phyloP scores from a whole-genome alignment of 805 yeast species.

The Pichia scutulata region DNA sequence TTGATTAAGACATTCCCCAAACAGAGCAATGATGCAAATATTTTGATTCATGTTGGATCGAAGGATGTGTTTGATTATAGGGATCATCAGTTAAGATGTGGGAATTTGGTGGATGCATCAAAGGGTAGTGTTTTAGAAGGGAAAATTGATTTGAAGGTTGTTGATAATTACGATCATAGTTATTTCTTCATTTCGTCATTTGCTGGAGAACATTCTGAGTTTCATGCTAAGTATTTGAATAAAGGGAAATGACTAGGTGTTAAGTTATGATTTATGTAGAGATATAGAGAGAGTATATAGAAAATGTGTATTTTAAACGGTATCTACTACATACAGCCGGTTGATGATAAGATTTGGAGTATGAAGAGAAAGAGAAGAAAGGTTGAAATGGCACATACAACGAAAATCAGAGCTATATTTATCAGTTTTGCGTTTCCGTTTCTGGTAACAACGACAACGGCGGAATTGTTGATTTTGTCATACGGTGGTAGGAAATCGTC shows the following conservation, averaged over 20 bases:
- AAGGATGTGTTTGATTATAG: conserved; percentile 61
- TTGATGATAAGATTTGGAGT: background rate
- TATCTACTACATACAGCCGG: background rate
- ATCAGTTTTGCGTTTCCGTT: background rate
- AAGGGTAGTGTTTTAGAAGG: conserved; percentile 52
- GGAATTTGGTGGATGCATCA: conserved; percentile 55
- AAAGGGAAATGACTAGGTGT: conserved; percentile 17
- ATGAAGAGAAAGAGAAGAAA: background rate
- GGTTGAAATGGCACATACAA: background rate
- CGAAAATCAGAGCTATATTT: too few species aligned
- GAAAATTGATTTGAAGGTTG: conserved; percentile 50
- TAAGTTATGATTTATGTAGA: background rate
- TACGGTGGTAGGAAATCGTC: background rate
- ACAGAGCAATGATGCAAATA: conserved; percentile 36
- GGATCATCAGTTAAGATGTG: conserved; percentile 61
- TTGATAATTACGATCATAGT: conserved; percentile 85
- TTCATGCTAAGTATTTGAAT: conserved; percentile 60
- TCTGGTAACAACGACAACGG: too few species aligned
- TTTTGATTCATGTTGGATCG: conserved; percentile 78
- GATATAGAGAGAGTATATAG: too few species aligned
- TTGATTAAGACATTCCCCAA: conserved; percentile 47
- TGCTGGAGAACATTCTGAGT: conserved; percentile 74
- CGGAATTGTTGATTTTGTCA: background rate
- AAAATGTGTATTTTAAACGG: too few species aligned
- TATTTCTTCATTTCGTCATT: conserved; percentile 80